phyloP scores from a whole-genome alignment of 2,329 filamentous ascomycete genomes.

The Thielaviopsis punctulata region DNA sequence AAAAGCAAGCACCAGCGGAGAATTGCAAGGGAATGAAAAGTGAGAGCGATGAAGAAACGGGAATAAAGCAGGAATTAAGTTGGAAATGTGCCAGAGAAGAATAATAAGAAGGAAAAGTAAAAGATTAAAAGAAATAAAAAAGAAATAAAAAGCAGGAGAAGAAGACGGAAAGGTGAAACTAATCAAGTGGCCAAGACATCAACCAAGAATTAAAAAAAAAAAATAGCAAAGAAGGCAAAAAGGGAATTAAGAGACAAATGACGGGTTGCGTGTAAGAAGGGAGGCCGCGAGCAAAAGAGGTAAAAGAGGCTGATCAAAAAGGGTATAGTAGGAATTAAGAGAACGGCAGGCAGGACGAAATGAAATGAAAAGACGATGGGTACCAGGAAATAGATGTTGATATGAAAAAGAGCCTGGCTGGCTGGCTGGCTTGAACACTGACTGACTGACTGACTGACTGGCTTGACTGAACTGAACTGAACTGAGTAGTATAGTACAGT shows the following conservation, averaged over 20 bases:
- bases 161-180: neutral
- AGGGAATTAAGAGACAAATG: neutral
- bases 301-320: neutral
- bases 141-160: constrained; percentile 2
- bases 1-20: neutral
- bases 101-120: neutral
- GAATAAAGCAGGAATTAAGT: neutral
- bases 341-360: neutral
- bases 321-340: no score
- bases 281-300: no score
- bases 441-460: no score
- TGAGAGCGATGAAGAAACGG: neutral
- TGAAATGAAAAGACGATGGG: neutral
- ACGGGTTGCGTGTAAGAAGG: no score
- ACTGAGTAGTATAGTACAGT: no score
- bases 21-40: neutral
- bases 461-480: neutral
- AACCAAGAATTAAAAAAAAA: neutral
- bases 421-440: neutral
- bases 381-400: neutral
- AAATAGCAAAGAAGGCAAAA: neutral
- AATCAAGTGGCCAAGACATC: no score
- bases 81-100: neutral
- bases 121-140: neutral
- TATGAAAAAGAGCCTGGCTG: neutral